Evolutionary conservation across 345 rosid species (phyloP), one percentile per base, ranked within the genome.

Genomic region (Brassica nigra): DNA sequence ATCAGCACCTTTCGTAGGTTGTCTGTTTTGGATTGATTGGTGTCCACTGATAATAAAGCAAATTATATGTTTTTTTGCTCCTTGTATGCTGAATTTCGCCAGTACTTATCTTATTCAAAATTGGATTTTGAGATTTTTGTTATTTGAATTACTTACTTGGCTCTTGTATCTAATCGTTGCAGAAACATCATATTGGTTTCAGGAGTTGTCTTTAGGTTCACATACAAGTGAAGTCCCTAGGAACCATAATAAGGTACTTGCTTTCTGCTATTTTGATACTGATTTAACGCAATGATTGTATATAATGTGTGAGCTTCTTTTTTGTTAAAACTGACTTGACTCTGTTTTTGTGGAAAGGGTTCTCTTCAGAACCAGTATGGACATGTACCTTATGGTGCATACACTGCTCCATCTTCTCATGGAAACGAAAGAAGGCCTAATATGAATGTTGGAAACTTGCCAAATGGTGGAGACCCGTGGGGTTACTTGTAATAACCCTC

Each of bases 121-220:
- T 72, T 62, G 14, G 15, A n/a, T 42, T 36, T 74, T 57, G 73
- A 70, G 42, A 36, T 18, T 58, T 79, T 30, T 74, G 66, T 63
- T 47, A 23, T 49, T 73, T 6, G 4, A 39, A 8, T 8, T 33
- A 23, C 55, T 79, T 36, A 79, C n/a, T 42, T 59, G 28, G 37
- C 37, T 75, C 28, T 44, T 62, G 76, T n/a, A 16, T 68, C 37
- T 6, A 79, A 15, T 47, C 54, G 6, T 11, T 12, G 66, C 86
- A 87, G 90, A 90, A 52, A 83, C 89, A 77, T 88, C 87, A 76
- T 90, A 85, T 81, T 79, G 86, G 63, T 73, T 90, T 72, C 86
- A 86, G 85, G 86, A 86, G n/a, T 75, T 92, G 85, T 84, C 90
- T 12, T 62, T 92, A 29, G 85, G 85, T 62, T 84, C 90, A 34